Percentiles rank a stretch among this genome's conserved stretches.
These are phyloP conservation scores for Pythium sukuiense DNA, from an alignment of 352 stramenopile species.

Conservation along the genomic window DNA sequence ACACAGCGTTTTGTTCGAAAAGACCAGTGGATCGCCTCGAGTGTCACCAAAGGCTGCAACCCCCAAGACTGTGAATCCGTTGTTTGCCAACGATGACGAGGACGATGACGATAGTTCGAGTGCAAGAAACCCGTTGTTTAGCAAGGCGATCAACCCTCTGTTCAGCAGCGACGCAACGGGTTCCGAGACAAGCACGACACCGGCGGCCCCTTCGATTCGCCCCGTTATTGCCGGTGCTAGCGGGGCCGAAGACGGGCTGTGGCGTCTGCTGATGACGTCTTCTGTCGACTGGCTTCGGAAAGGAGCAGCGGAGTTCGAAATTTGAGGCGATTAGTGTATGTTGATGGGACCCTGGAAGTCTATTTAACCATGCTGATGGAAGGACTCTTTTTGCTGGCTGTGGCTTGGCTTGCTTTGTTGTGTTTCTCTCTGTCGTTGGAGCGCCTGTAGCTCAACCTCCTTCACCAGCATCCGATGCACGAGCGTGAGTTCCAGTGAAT, in stretches of 20 bases:
- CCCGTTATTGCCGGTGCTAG: background rate
- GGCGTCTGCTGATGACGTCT: constrained; percentile 78
- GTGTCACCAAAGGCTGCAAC: background rate
- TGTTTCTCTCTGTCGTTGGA: constrained; percentile 14
- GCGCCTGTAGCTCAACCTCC: constrained; percentile 31
- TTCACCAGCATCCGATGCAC: constrained; percentile 38
- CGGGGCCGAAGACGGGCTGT: constrained; percentile 58
- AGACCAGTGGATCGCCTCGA: background rate
- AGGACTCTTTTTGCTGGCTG: background rate
- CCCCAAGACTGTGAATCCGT: constrained; percentile 10
- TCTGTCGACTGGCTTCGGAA: constrained; percentile 53
- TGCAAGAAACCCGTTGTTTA: constrained; percentile 16
- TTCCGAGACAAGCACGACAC: background rate
- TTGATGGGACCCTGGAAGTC: background rate
- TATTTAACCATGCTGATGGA: constrained; percentile 14
- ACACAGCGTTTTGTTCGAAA: background rate
- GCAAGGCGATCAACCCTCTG: constrained; percentile 8
- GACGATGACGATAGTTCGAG: background rate
- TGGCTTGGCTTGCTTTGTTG: background rate
- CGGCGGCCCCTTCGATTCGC: constrained; percentile 5
- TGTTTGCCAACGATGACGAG: constrained; percentile 14
- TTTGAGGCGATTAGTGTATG: constrained; percentile 20
- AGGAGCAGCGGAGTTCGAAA: constrained; percentile 37
- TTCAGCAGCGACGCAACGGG: constrained; percentile 1
- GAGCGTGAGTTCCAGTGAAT: constrained; percentile 29